phyloP scores from a whole-genome alignment of 768 basidiomycete species.

The Paxillus ammoniavirescens region DNA sequence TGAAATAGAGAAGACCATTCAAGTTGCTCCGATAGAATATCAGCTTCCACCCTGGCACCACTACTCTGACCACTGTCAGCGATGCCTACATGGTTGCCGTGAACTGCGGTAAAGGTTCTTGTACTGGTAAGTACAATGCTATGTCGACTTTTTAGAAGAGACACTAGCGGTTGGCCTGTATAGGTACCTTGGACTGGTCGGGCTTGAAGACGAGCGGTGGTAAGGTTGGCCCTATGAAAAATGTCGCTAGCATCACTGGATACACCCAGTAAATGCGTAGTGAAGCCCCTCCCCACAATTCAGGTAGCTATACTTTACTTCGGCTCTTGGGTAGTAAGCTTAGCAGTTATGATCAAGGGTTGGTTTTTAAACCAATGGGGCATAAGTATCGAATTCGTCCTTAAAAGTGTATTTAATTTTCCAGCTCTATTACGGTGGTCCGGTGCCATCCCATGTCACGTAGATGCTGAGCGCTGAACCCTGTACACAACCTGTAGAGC shows the following conservation, averaged over 20 bases:
- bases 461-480: too few species aligned
- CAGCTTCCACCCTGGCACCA: constrained; percentile 44
- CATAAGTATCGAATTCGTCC: too few species aligned
- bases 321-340: too few species aligned
- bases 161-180: neutral
- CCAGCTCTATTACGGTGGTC: too few species aligned
- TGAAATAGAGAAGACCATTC: neutral
- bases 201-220: constrained; percentile 46
- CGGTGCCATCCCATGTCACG: too few species aligned
- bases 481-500: too few species aligned
- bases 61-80: constrained; percentile 39
- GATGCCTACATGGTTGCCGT: constrained; percentile 48
- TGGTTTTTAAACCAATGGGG: too few species aligned
- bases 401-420: too few species aligned
- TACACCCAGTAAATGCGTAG: constrained; percentile 22
- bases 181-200: constrained; percentile 54
- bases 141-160: neutral
- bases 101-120: constrained; percentile 54
- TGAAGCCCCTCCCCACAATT: too few species aligned
- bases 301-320: too few species aligned
- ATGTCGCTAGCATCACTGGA: constrained; percentile 32
- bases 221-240: constrained; percentile 31
- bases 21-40: constrained; percentile 37
- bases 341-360: too few species aligned
- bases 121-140: constrained; percentile 38